Base-by-base conservation (phyloP, 2,329 filamentous ascomycete species). In the Exophiala spinifera region DNA sequence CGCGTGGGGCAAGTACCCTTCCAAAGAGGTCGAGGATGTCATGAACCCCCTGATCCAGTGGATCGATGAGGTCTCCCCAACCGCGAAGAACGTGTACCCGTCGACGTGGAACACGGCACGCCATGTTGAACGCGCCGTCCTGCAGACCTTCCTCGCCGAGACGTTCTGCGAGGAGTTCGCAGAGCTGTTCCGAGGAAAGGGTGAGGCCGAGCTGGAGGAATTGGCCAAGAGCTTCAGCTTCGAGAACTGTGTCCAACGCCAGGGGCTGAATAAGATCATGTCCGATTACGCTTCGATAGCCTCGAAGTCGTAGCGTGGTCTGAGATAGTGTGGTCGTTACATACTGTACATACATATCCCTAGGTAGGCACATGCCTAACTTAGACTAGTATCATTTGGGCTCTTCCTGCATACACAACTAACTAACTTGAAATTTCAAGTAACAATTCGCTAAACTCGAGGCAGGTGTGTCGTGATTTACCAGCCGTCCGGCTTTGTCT, bases 121-220 rank as follows among this genome's bases (percentile, higher is more conserved):
- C 14, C 77, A 82, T 46, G 66, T 82, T 11, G 39, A 71, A 15
- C 68, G 78, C 3, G 64, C 71, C 11, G 69, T 79, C 61, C 63
- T 76, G 59, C 74, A 80, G 64, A 73, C 73, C 1, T 75, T 77
- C 60, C 63, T 84, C 61, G 75, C 76, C 7, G 75, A 77, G 54
- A 79, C 77, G 48, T 69, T 80, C 53, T 71, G 72, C 4, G 74
- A 76, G 65, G 82, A 84, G 64, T 77, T 81, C 65, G 80, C 80
- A 1, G 75, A 76, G 61, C 66, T 81, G 28, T 85, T 85, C 60
- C 66, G 70, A 37, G 77, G 69, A 3, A 79, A 79, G 70, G 72
- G 51, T 0, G 65, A 76, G 49, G 74, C 76, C 23, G 76, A 83
- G 59, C 63, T 85, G 20, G 81, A 85, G 56, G 77, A 76, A 53